Conservation (phyloP, 2,329 filamentous ascomycete species). For the Botrytis elliptica region DNA sequence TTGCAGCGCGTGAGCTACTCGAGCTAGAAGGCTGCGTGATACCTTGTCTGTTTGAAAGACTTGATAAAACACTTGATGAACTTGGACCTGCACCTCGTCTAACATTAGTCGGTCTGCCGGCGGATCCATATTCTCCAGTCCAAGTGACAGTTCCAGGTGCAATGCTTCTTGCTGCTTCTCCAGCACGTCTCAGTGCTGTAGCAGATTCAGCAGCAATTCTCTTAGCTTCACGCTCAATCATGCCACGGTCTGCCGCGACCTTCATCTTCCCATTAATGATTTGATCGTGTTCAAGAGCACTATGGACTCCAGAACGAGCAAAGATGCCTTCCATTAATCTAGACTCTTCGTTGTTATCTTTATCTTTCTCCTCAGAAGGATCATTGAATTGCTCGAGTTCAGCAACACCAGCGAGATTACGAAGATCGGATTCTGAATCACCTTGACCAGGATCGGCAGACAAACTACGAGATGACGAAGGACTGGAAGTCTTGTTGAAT, state of each 20-base stretch:
- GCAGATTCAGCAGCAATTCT: slow-evolving; percentile 77
- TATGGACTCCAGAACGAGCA: slow-evolving; percentile 79
- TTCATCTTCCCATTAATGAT: slow-evolving; percentile 77
- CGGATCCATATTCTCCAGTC: slow-evolving; percentile 81
- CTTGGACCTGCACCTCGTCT: slow-evolving; percentile 51
- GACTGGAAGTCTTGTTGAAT: slow-evolving; percentile 47
- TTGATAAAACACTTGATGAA: slow-evolving; percentile 55
- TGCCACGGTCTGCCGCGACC: slow-evolving; percentile 69
- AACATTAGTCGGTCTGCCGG: slow-evolving; percentile 61
- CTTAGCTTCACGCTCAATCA: slow-evolving; percentile 80
- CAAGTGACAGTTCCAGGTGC: slow-evolving; percentile 88
- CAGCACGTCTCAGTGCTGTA: slow-evolving; percentile 69
- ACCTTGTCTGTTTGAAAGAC: slow-evolving; percentile 55
- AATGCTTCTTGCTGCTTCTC: slow-evolving; percentile 67
- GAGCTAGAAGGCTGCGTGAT: slow-evolving; percentile 42
- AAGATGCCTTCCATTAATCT: slow-evolving; percentile 89
- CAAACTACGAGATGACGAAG: slow-evolving; percentile 25
- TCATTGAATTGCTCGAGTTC: slow-evolving; percentile 62
- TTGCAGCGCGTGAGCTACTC: slow-evolving; percentile 48
- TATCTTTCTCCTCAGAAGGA: slow-evolving; percentile 42
- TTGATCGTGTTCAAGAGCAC: slow-evolving; percentile 88
- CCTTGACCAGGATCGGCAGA: slow-evolving; percentile 23
- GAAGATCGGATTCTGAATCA: slow-evolving; percentile 47
- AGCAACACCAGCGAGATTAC: slow-evolving; percentile 59
- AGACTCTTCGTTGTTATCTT: slow-evolving; percentile 55